Evolutionary conservation across 495 filamentous ascomycete species (phyloP), one percentile per base, ranked within the genome.

Genomic region (Aspergillus saccharolyticus): DNA sequence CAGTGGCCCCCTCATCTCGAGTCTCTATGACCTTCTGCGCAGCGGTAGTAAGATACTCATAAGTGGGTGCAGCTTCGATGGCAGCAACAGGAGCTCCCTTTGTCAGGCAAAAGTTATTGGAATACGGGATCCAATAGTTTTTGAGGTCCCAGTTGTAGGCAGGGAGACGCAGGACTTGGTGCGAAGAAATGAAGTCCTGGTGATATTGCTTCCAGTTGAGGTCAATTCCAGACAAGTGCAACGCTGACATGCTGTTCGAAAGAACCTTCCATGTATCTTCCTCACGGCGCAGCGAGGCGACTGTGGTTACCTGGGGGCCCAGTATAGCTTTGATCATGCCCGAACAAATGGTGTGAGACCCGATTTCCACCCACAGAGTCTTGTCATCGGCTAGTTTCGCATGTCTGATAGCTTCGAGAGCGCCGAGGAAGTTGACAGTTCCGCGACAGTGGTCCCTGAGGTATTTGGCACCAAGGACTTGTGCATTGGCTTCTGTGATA

Each of bases 101-200:
- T 10, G 63, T 61, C 20, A 83, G 63, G 28, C 66, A 78, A 69
- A 78, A 83, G 59, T 82, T 74, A 56, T 88, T 84, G 15, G 76
- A 78, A 68, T 92, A 92, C 14, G 85, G 78, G 19, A 92, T 81
- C 90, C 90, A 94, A 70, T 91, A 90, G 61, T 88, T 85, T 77
- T 91, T 92, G 30, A 85, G 70, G 56, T 94, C 88, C 74, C 86
- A 96, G 10, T 80, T 82, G 64, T 96, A 96, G 3, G 81, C 70
- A 17, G 90, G 90, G 3, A 94, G 79, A 16, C 81, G 72, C 1
- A 94, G 70, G 14, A 91, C 77, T 30, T 81, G 77, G 42, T 84
- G 82, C 17, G 74, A 80, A 9, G 74, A 60, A 45, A 69, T 68
- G 64, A 89, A 93, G 66, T 89, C 86, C 20, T 82, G 79, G 71